Conservation (phyloP, 2,329 filamentous ascomycete species). For the Exophiala sp. region DNA sequence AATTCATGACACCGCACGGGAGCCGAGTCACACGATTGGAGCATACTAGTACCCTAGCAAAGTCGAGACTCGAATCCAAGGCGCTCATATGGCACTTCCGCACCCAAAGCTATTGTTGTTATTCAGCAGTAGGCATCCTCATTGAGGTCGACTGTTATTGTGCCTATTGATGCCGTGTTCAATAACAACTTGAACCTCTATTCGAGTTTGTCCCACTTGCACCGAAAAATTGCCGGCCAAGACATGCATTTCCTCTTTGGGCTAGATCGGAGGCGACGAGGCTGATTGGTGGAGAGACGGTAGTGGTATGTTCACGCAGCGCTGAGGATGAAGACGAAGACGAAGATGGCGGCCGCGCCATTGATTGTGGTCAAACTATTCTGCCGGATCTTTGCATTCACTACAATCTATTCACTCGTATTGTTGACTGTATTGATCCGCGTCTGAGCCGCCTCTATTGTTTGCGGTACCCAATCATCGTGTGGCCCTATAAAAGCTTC, state of each 20-base stretch:
- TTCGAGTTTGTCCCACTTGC: too few relatives aligned
- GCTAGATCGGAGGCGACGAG: neutral
- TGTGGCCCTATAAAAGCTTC: neutral
- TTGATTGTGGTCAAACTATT: neutral
- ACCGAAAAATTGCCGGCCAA: slow-evolving; percentile 1
- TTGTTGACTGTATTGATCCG: neutral
- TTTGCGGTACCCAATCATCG: neutral
- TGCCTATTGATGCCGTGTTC: too few relatives aligned
- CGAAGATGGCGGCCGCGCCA: neutral
- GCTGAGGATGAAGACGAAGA: neutral
- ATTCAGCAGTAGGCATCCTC: too few relatives aligned
- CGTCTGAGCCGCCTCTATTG: neutral
- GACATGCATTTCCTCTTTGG: neutral
- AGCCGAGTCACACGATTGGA: too few relatives aligned
- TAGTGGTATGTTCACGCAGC: neutral
- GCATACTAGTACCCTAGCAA: too few relatives aligned
- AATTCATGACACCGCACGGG: too few relatives aligned
- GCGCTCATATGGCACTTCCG: too few relatives aligned
- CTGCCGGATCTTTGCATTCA: slow-evolving; percentile 1
- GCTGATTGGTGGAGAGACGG: neutral
- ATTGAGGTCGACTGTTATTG: too few relatives aligned
- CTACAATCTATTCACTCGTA: neutral
- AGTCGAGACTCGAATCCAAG: too few relatives aligned
- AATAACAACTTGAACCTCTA: too few relatives aligned
- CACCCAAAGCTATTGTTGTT: too few relatives aligned